These are phyloP conservation scores for Straminergon stramineum DNA, from an alignment of 225 moss, liverwort and hornwort genomes.

Conservation along the genomic window DNA sequence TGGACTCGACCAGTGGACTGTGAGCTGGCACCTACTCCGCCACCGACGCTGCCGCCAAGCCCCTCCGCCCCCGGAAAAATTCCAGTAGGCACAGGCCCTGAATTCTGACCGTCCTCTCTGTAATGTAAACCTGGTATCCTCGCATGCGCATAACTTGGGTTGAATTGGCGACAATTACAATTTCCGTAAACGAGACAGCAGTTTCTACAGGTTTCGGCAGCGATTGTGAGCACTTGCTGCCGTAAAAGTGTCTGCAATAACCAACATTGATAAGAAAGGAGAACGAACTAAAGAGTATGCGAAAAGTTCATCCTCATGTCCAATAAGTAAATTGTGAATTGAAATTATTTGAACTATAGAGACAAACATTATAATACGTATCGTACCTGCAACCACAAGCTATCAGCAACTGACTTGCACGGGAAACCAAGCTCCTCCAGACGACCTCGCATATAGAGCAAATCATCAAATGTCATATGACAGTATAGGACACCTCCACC, in stretches of 20 bases:
- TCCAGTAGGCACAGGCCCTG: conserved; percentile 19
- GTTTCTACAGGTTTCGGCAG: conserved; percentile 45
- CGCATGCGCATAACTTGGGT: conserved; percentile 35
- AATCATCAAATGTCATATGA: conserved; percentile 44
- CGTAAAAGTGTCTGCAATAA: conserved; percentile 33
- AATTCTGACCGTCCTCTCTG: conserved; percentile 29
- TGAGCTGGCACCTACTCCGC: background rate
- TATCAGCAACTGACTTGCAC: conserved; percentile 37
- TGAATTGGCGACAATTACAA: conserved; percentile 37
- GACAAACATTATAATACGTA: background rate
- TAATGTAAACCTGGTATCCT: conserved; percentile 27
- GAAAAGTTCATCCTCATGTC: background rate
- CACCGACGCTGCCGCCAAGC: conserved; percentile 3
- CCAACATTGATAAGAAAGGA: background rate
- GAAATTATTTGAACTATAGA: background rate
- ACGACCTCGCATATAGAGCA: conserved; percentile 41
- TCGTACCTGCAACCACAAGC: conserved; percentile 44
- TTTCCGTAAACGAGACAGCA: conserved; percentile 37
- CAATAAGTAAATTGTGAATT: background rate
- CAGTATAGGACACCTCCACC: conserved; percentile 43
- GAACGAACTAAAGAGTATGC: background rate
- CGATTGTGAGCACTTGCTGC: conserved; percentile 40
- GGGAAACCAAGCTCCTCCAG: conserved; percentile 42
- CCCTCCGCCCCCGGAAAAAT: conserved; percentile 22
- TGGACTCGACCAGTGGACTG: conserved; percentile 33